Conservation (phyloP, 2,329 filamentous ascomycete genomes). For the Diaporthe sp. region DNA sequence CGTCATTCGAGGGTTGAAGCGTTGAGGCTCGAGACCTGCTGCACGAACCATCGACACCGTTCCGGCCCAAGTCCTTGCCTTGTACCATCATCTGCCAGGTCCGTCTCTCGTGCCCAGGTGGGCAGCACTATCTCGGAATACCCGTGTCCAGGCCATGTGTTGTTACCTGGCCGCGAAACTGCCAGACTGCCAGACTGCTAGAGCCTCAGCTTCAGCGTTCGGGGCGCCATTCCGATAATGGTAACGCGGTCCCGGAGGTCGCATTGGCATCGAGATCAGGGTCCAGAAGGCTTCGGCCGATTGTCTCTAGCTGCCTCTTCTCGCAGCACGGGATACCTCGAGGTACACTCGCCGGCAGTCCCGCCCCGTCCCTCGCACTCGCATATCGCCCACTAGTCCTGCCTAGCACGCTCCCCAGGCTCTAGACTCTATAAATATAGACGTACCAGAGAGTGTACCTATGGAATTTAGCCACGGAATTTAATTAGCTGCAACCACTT, state of each 20-base stretch:
- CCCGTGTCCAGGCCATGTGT: background rate
- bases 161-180: background rate
- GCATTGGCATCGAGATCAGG: constrained; percentile 37
- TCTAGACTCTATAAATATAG: too few relatives aligned
- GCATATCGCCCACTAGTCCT: background rate
- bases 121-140: background rate
- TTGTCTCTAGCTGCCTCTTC: background rate
- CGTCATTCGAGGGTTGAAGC: background rate
- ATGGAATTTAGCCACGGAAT: too few relatives aligned
- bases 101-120: too few relatives aligned
- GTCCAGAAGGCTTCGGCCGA: constrained; percentile 23
- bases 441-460: too few relatives aligned
- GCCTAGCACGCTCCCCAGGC: background rate
- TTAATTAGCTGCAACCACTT: too few relatives aligned
- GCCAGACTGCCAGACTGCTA: background rate
- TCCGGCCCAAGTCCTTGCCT: background rate
- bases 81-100: background rate
- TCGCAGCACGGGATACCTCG: constrained; percentile 20
- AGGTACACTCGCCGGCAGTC: constrained; percentile 18
- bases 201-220: constrained; percentile 1
- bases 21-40: constrained; percentile 18
- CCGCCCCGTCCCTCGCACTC: constrained; percentile 10
- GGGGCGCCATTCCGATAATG: background rate
- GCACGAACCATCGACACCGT: background rate
- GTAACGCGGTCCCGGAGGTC: constrained; percentile 9